These are phyloP conservation scores for Globisporangium uncinulatum DNA, from an alignment of 352 stramenopile species.

Conservation along the genomic window DNA sequence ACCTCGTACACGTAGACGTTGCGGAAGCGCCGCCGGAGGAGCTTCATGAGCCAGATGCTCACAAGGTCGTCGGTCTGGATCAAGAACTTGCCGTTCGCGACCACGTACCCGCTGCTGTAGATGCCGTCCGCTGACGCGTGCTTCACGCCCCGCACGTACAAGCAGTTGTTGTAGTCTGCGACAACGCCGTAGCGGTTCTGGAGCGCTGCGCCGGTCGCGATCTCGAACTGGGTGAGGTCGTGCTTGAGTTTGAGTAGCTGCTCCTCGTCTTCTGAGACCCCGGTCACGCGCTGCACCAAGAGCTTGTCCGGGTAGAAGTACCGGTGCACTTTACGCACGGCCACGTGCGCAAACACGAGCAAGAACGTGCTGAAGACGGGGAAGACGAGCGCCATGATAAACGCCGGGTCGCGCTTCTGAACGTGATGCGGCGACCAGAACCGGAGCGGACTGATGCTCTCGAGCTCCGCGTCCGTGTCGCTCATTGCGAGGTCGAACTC, in stretches of 20 bases:
- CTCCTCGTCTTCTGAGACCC: conserved; percentile 5
- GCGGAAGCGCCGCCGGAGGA: not conserved
- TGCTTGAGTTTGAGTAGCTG: conserved; percentile 4
- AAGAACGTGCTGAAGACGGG: conserved; percentile 5
- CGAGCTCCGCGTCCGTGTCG: not conserved
- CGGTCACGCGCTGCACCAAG: conserved; percentile 2
- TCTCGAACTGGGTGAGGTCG: conserved; percentile 15
- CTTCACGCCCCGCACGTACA: conserved; percentile 26
- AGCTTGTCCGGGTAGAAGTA: conserved; percentile 5
- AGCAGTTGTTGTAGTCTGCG: conserved; percentile 42
- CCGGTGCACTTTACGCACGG: conserved; percentile 1
- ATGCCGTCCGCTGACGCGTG: conserved; percentile 36
- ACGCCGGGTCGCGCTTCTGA: not conserved
- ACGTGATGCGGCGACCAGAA: conserved; percentile 6
- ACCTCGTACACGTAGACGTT: not conserved
- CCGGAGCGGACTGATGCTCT: not conserved
- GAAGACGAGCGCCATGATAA: not conserved
- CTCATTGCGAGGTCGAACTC: conserved; percentile 7
- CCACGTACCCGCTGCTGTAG: conserved; percentile 48
- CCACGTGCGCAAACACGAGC: conserved; percentile 1
- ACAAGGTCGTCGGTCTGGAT: not conserved
- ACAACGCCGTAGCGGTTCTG: conserved; percentile 24
- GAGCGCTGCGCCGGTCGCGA: conserved; percentile 5
- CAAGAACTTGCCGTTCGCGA: conserved; percentile 15
- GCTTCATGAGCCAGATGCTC: not conserved